These are phyloP conservation scores for Cordyceps pruinosa DNA, from an alignment of 2,329 filamentous ascomycete species.

Conservation along the genomic window DNA sequence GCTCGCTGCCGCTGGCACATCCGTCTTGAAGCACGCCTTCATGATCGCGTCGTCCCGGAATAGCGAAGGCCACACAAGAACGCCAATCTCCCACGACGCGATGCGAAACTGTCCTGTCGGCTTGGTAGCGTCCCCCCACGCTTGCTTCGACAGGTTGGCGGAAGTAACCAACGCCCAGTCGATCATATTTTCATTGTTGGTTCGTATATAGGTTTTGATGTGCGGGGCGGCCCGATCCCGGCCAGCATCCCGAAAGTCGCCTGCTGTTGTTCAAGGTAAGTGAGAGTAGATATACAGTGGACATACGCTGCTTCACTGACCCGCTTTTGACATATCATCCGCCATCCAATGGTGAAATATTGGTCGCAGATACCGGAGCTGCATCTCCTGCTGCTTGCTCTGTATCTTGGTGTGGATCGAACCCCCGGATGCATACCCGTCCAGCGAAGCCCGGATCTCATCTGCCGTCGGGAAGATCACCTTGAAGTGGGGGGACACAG, in stretches of 20 bases:
- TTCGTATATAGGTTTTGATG: constrained; percentile 82
- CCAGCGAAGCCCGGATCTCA: constrained; percentile 68
- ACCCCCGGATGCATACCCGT: constrained; percentile 69
- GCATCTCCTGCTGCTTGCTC: constrained; percentile 62
- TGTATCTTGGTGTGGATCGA: constrained; percentile 80
- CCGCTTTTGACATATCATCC: constrained; percentile 39
- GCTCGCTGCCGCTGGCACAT: constrained; percentile 38
- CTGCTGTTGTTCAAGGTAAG: background rate
- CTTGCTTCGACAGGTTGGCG: constrained; percentile 87
- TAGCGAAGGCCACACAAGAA: constrained; percentile 70
- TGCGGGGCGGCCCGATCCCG: constrained; percentile 71
- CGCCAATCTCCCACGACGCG: constrained; percentile 77
- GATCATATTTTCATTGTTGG: constrained; percentile 42
- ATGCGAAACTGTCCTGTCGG: constrained; percentile 57
- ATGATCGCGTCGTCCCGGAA: constrained; percentile 48
- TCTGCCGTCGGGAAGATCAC: constrained; percentile 75
- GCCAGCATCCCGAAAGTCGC: constrained; percentile 41
- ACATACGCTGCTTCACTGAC: background rate
- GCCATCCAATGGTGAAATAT: constrained; percentile 67
- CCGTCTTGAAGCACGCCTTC: constrained; percentile 60
- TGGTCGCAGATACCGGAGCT: constrained; percentile 64
- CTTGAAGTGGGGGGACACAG: constrained; percentile 47
- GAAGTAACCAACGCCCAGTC: constrained; percentile 85
- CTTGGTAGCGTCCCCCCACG: constrained; percentile 66
- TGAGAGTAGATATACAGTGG: background rate